Conservation (phyloP, 371 early-diverging fungal genomes). For the Chytridiales sp. region DNA sequence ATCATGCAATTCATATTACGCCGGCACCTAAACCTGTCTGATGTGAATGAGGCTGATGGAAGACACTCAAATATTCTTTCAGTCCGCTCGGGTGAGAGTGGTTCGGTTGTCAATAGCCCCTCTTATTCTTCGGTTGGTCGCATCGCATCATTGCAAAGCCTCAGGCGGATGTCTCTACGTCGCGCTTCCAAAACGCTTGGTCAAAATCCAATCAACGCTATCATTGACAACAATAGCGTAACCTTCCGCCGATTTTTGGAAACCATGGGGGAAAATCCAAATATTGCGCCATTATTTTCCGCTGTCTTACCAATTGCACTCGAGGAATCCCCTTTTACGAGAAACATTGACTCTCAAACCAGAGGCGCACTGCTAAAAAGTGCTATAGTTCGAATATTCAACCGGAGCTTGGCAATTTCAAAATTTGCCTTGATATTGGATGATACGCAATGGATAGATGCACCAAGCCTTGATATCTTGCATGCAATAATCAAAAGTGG, state of each 20-base stretch:
- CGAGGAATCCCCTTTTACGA: too few relatives aligned
- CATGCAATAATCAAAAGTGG: too few relatives aligned
- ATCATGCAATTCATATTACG: background rate
- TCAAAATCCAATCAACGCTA: too few relatives aligned
- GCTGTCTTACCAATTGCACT: too few relatives aligned
- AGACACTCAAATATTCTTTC: background rate
- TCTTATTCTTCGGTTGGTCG: too few relatives aligned
- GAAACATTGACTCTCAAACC: conserved; percentile 2
- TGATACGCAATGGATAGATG: conserved; percentile 16
- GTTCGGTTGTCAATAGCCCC: too few relatives aligned
- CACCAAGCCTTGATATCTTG: background rate
- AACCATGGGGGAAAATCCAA: too few relatives aligned
- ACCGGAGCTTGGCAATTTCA: background rate
- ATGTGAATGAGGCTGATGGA: background rate
- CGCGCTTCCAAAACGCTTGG: too few relatives aligned
- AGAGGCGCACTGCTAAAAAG: conserved; percentile 1
- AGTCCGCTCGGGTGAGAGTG: background rate
- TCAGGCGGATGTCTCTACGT: background rate
- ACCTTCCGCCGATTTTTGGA: too few relatives aligned
- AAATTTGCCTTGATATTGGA: conserved; percentile 10
- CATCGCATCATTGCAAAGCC: too few relatives aligned
- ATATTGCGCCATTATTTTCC: too few relatives aligned
- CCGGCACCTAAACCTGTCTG: background rate
- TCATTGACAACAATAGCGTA: too few relatives aligned
- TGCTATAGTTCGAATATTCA: conserved; percentile 1